phyloP scores from a whole-genome alignment of 768 basidiomycete genomes.

The Boletus vermiculosoides region DNA sequence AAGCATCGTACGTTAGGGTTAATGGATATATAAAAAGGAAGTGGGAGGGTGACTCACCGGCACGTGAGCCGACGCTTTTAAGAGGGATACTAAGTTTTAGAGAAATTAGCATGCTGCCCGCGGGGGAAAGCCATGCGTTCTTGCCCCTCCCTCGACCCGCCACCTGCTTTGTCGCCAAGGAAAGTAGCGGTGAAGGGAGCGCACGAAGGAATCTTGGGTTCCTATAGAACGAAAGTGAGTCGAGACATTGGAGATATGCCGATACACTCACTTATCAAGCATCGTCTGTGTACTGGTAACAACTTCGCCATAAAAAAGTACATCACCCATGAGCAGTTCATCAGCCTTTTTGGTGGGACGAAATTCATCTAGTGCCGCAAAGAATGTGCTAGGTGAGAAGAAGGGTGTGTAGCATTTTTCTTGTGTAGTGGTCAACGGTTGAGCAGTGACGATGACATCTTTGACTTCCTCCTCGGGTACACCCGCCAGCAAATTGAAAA shows the following conservation, averaged over 20 bases:
- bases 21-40: background rate
- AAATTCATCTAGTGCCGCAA: slow-evolving; percentile 43
- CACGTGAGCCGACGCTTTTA: slow-evolving; percentile 10
- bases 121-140: slow-evolving; percentile 91
- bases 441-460: slow-evolving; percentile 52
- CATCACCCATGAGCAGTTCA: slow-evolving; percentile 67
- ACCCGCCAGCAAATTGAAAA: slow-evolving; percentile 25
- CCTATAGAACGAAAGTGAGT: slow-evolving; percentile 39
- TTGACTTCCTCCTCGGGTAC: slow-evolving; percentile 42
- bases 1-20: background rate
- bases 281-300: slow-evolving; percentile 95
- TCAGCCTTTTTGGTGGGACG: slow-evolving; percentile 19
- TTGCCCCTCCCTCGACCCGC: slow-evolving; percentile 84
- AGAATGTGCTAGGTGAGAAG: slow-evolving; percentile 69
- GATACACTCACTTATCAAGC: slow-evolving; percentile 73
- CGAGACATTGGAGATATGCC: background rate
- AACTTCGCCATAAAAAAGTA: slow-evolving; percentile 80
- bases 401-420: slow-evolving; percentile 51
- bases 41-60: background rate
- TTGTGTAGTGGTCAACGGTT: slow-evolving; percentile 48
- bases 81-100: slow-evolving; percentile 24
- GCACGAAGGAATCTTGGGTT: slow-evolving; percentile 69
- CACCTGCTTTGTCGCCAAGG: slow-evolving; percentile 84
- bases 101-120: slow-evolving; percentile 79
- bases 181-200: slow-evolving; percentile 76